Percentiles rank a stretch among this genome's conserved stretches.
These are phyloP conservation scores for Spergularia marina DNA, from an alignment of 148 eudicot genomes.

Conservation along the genomic window DNA sequence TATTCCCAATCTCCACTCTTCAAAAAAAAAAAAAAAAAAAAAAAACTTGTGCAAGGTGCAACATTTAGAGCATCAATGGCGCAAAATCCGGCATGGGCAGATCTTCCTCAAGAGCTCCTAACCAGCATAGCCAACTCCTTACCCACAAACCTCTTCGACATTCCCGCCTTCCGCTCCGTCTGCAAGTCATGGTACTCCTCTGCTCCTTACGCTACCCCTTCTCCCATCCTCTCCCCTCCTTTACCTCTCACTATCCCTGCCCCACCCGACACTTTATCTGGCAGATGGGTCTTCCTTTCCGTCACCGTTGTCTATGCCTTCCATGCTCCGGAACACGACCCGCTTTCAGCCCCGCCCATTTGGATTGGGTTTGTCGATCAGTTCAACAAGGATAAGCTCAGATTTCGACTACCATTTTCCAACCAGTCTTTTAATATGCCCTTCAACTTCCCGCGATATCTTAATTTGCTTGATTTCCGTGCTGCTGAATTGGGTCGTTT, in stretches of 20 bases:
- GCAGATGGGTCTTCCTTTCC: too few species aligned
- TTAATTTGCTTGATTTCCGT: slow-evolving; percentile 3
- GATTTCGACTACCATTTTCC: background rate
- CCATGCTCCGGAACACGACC: background rate
- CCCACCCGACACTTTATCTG: background rate
- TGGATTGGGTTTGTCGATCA: background rate
- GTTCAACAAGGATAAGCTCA: background rate
- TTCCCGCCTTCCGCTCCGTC: slow-evolving; percentile 9
- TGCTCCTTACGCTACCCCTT: background rate
- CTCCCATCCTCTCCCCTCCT: slow-evolving; percentile 1
- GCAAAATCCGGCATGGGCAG: slow-evolving; percentile 23
- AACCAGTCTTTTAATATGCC: background rate
- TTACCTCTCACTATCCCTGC: background rate
- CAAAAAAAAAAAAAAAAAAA: too few species aligned
- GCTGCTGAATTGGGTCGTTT: slow-evolving; percentile 16
- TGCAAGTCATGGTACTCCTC: slow-evolving; percentile 25
- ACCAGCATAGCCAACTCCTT: slow-evolving; percentile 13
- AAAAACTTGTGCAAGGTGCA: too few species aligned
- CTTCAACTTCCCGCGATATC: background rate
- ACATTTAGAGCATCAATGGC: background rate
- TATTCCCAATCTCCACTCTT: too few species aligned
- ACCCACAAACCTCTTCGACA: background rate
- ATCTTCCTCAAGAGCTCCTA: slow-evolving; percentile 21
- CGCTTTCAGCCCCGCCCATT: background rate
- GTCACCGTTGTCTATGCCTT: background rate